Percentiles rank a stretch among this genome's conserved stretches.
These are phyloP conservation scores for Salix suchowensis DNA, from an alignment of 345 rosid genomes.

Conservation along the genomic window DNA sequence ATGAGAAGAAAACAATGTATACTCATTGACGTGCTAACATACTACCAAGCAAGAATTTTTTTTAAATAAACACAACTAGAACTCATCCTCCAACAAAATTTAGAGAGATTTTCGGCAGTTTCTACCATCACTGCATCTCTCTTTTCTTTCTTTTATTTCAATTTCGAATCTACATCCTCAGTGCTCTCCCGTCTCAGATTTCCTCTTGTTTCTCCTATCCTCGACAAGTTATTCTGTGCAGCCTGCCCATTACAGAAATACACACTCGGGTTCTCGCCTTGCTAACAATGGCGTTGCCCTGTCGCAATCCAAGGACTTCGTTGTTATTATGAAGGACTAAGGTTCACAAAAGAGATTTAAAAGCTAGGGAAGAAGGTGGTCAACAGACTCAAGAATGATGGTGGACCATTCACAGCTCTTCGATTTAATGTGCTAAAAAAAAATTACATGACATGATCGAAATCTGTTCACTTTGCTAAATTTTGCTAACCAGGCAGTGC, in stretches of 20 bases:
- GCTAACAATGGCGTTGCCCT: constrained; percentile 53
- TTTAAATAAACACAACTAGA: no score
- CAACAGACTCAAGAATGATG: constrained; percentile 38
- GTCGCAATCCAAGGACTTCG: constrained; percentile 60
- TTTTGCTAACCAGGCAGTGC: background rate
- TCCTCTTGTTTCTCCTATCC: no score
- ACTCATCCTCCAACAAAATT: no score
- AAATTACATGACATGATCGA: background rate
- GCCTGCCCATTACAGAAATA: constrained; percentile 58
- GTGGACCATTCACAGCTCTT: constrained; percentile 52
- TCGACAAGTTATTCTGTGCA: constrained; percentile 6
- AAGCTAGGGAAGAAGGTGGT: constrained; percentile 46
- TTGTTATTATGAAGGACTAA: constrained; percentile 59
- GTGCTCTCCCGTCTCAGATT: no score
- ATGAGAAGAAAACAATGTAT: no score
- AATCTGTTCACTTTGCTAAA: background rate
- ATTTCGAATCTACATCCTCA: no score
- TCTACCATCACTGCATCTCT: no score
- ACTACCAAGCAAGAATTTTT: no score
- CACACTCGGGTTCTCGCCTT: constrained; percentile 57
- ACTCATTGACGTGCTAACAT: no score
- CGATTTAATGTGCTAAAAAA: constrained; percentile 50
- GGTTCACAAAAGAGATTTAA: constrained; percentile 38
- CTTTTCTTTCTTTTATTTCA: no score
- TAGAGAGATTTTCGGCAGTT: no score